phyloP scores from a whole-genome alignment of 78 protist genomes.

The Dictyostelium capitatum region DNA sequence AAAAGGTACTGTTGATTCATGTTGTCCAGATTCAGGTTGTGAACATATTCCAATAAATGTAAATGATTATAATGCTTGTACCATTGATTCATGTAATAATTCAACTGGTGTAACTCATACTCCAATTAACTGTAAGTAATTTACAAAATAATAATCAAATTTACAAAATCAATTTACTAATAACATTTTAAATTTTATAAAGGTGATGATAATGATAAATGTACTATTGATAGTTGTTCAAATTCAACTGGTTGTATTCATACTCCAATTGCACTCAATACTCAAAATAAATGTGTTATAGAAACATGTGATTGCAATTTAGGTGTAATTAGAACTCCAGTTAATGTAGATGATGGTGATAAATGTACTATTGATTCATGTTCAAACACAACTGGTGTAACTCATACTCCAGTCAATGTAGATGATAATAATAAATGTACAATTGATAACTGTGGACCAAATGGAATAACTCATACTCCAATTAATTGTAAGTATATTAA shows the following conservation, averaged over 20 bases:
- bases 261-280: slow-evolving; percentile 1
- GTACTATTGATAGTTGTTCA: slow-evolving; percentile 54
- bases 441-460: slow-evolving; percentile 16
- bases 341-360: slow-evolving; percentile 25
- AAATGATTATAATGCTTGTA: slow-evolving; percentile 30
- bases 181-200: neutral
- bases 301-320: neutral
- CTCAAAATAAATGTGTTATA: slow-evolving; percentile 29
- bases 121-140: no score
- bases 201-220: slow-evolving; percentile 56
- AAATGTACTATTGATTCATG: slow-evolving; percentile 43
- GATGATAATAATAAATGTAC: slow-evolving; percentile 38
- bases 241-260: slow-evolving; percentile 23
- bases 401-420: neutral
- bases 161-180: no score
- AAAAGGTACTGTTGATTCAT: neutral
- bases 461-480: slow-evolving; percentile 44
- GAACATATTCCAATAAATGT: neutral
- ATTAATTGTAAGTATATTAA: neutral
- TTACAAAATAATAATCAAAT: neutral
- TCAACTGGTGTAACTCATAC: neutral
- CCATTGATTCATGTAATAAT: slow-evolving; percentile 10
- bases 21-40: neutral
- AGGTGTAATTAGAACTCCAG: slow-evolving; percentile 13
- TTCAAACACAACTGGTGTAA: slow-evolving; percentile 23